Evolutionary conservation across 2,329 filamentous ascomycete species (phyloP).

Genomic region (Fusarium staphyleae): DNA sequence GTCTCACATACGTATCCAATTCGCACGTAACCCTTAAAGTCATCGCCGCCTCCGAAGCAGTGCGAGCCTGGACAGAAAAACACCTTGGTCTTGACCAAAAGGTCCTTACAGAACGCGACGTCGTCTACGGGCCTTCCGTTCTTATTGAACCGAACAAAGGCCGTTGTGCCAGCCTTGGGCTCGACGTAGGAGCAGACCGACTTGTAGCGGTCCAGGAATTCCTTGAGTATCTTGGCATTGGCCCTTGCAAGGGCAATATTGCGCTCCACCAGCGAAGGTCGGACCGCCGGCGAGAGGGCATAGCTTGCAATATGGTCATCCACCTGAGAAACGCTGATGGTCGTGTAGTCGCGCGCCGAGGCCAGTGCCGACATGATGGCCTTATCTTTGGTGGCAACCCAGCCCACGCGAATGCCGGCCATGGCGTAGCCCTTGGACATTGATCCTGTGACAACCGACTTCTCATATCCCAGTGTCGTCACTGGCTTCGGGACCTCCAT

Average conservation of each 20-base stretch:
- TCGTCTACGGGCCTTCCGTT: conserved; percentile 72
- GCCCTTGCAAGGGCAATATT: conserved; percentile 68
- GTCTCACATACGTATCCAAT: conserved; percentile 80
- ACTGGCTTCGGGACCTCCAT: conserved; percentile 65
- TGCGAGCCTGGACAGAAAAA: conserved; percentile 76
- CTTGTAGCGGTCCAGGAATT: conserved; percentile 70
- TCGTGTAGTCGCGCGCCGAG: conserved; percentile 78
- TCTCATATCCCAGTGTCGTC: conserved; percentile 74
- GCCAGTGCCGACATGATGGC: conserved; percentile 70
- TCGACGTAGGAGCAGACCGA: conserved; percentile 73
- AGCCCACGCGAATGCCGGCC: conserved; percentile 82
- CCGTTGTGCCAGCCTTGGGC: conserved; percentile 80
- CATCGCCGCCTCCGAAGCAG: conserved; percentile 72
- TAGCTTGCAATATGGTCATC: conserved; percentile 81
- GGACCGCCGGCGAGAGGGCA: conserved; percentile 65
- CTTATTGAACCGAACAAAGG: conserved; percentile 73
- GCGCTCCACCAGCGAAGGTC: conserved; percentile 56
- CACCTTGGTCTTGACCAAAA: conserved; percentile 74
- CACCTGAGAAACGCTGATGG: conserved; percentile 83
- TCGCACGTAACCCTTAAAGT: conserved; percentile 78
- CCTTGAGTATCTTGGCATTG: conserved; percentile 71
- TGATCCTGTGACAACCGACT: conserved; percentile 76
- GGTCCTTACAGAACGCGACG: conserved; percentile 71
- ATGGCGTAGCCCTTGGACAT: conserved; percentile 87
- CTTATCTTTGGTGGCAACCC: conserved; percentile 74